Percentiles rank a stretch among this genome's conserved stretches.
phyloP scores from a whole-genome alignment of 2,329 filamentous ascomycete genomes.

The Ceratocystis ficicola region DNA sequence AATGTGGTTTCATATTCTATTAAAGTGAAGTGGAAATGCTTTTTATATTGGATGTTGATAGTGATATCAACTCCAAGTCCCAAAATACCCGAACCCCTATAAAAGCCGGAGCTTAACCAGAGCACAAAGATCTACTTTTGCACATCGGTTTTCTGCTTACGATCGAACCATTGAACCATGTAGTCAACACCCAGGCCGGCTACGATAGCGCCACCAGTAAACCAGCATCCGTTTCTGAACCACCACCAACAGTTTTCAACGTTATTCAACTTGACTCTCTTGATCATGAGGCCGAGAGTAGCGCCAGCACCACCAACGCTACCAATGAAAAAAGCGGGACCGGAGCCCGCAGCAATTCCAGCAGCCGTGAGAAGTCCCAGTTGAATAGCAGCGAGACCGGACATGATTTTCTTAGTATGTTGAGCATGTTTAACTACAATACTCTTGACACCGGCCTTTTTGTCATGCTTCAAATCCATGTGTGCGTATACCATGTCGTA shows the following conservation, averaged over 20 bases:
- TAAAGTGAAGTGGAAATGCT: neutral
- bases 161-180: slow-evolving; percentile 32
- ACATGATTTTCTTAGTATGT: slow-evolving; percentile 64
- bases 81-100: neutral
- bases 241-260: slow-evolving; percentile 64
- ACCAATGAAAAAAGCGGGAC: slow-evolving; percentile 54
- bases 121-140: slow-evolving; percentile 9
- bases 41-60: slow-evolving; percentile 7
- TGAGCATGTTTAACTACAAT: slow-evolving; percentile 70
- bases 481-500: slow-evolving; percentile 93
- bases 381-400: slow-evolving; percentile 56
- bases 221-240: slow-evolving; percentile 60
- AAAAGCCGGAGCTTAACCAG: neutral
- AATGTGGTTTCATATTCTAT: neutral
- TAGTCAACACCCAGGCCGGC: slow-evolving; percentile 50
- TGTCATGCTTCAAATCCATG: slow-evolving; percentile 80
- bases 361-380: slow-evolving; percentile 57
- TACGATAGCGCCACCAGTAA: slow-evolving; percentile 52
- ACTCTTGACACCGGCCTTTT: slow-evolving; percentile 76
- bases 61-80: slow-evolving; percentile 8
- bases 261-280: slow-evolving; percentile 50
- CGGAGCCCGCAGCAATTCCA: slow-evolving; percentile 54
- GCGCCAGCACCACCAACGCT: slow-evolving; percentile 53
- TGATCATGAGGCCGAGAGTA: slow-evolving; percentile 55
- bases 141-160: slow-evolving; percentile 1